These are phyloP conservation scores for Sugiyamaella grinbergsii DNA, from an alignment of 1,139 yeast species.

Conservation along the genomic window DNA sequence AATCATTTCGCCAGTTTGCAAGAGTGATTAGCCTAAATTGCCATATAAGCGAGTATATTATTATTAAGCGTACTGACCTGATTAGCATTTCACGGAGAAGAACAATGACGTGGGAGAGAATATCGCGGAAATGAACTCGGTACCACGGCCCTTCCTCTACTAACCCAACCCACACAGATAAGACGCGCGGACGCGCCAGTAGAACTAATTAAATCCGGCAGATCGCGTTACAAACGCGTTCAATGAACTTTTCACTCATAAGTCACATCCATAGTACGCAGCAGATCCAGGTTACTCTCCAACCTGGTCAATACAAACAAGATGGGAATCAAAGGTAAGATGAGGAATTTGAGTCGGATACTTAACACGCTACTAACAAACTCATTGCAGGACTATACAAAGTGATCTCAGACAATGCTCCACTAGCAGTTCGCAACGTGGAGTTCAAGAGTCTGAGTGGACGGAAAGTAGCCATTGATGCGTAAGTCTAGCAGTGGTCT, in stretches of 20 bases:
- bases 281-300: not conserved
- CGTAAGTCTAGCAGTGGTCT: constrained; percentile 30
- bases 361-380: constrained; percentile 1
- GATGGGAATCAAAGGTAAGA: constrained; percentile 78
- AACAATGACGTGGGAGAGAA: too few relatives aligned
- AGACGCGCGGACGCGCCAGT: not conserved
- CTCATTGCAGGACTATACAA: constrained; percentile 59
- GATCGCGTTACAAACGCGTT: constrained; percentile 12
- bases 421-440: constrained; percentile 70
- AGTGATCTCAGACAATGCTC: constrained; percentile 86
- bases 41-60: too few relatives aligned
- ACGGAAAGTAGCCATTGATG: constrained; percentile 85
- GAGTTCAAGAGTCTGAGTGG: constrained; percentile 89
- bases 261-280: too few relatives aligned
- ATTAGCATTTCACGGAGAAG: too few relatives aligned
- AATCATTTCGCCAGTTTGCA: too few relatives aligned
- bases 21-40: too few relatives aligned
- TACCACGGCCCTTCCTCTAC: too few relatives aligned
- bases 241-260: not conserved
- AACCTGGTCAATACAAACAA: constrained; percentile 8
- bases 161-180: not conserved
- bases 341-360: constrained; percentile 24
- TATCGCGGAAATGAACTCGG: too few relatives aligned
- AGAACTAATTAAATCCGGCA: constrained; percentile 3
- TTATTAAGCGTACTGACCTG: too few relatives aligned